Percentiles rank a stretch among this genome's conserved stretches.
Evolutionary conservation across 2,329 filamentous ascomycete species (phyloP).

Genomic region (Coleophoma cylindrospora): DNA sequence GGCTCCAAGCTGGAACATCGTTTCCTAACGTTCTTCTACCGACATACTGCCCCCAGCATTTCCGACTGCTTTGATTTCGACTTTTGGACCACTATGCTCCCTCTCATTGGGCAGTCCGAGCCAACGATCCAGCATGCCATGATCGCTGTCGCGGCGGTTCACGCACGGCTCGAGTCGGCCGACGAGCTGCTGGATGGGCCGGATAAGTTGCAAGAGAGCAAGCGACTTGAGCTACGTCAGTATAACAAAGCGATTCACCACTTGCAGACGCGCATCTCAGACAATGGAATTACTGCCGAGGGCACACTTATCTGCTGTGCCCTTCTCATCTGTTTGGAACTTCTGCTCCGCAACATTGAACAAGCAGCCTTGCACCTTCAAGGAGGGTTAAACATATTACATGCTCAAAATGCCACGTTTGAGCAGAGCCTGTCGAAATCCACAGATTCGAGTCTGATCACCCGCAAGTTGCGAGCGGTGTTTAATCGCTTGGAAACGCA

Average conservation of each 20-base stretch:
- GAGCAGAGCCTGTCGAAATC: background rate
- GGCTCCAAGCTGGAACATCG: constrained; percentile 2
- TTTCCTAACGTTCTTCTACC: constrained; percentile 29
- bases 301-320: background rate
- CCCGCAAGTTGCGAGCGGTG: background rate
- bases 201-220: constrained; percentile 4
- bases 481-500: background rate
- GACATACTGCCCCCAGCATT: constrained; percentile 34
- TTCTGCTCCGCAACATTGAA: background rate
- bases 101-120: constrained; percentile 38
- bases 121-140: constrained; percentile 44
- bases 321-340: background rate
- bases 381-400: background rate
- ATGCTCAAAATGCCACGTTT: background rate
- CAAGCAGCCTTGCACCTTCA: background rate
- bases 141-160: constrained; percentile 42
- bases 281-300: constrained; percentile 4
- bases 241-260: background rate
- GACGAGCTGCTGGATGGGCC: background rate
- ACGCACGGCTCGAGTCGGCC: constrained; percentile 15
- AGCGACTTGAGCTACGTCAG: background rate
- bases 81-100: constrained; percentile 41
- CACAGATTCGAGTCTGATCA: background rate
- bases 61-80: constrained; percentile 35
- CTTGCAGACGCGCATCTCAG: background rate